phyloP scores from a whole-genome alignment of 352 stramenopile species.

The Phytophthora capsici region DNA sequence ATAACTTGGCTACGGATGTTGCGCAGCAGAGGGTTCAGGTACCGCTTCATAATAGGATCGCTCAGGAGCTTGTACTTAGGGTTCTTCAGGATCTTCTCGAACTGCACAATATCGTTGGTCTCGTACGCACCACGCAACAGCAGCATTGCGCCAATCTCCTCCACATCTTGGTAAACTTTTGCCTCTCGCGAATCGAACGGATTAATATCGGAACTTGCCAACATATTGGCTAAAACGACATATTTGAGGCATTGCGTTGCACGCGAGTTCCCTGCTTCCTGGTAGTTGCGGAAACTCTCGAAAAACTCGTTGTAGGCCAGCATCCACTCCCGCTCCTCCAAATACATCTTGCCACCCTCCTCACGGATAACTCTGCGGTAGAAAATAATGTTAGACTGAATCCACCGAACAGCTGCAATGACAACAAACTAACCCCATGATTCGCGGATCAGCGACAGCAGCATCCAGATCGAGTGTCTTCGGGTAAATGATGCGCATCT shows the following conservation, averaged over 20 bases:
- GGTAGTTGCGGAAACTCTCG: slow-evolving; percentile 93
- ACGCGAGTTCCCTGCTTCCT: slow-evolving; percentile 89
- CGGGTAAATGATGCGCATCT: slow-evolving; percentile 90
- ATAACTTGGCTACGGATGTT: slow-evolving; percentile 95
- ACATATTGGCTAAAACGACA: slow-evolving; percentile 93
- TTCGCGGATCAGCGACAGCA: slow-evolving; percentile 88
- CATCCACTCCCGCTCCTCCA: slow-evolving; percentile 90
- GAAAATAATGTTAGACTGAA: slow-evolving; percentile 12
- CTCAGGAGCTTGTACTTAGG: slow-evolving; percentile 92
- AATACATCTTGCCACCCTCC: slow-evolving; percentile 94
- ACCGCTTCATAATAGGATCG: slow-evolving; percentile 94
- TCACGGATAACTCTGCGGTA: slow-evolving; percentile 81
- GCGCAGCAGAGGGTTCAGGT: slow-evolving; percentile 90
- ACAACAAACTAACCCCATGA: slow-evolving; percentile 81
- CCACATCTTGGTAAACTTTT: slow-evolving; percentile 90
- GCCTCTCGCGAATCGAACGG: slow-evolving; percentile 94
- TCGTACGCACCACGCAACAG: slow-evolving; percentile 77
- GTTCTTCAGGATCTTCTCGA: slow-evolving; percentile 93
- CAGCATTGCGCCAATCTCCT: slow-evolving; percentile 83
- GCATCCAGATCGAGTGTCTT: slow-evolving; percentile 91
- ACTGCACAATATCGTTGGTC: slow-evolving; percentile 92
- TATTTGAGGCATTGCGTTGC: slow-evolving; percentile 93
- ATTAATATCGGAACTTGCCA: slow-evolving; percentile 93
- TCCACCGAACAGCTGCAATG: background rate
- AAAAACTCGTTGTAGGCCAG: slow-evolving; percentile 95